Evolutionary conservation across 192 early-diverging fungal species (phyloP).

Genomic region (Fimicolochytrium jonesii): DNA sequence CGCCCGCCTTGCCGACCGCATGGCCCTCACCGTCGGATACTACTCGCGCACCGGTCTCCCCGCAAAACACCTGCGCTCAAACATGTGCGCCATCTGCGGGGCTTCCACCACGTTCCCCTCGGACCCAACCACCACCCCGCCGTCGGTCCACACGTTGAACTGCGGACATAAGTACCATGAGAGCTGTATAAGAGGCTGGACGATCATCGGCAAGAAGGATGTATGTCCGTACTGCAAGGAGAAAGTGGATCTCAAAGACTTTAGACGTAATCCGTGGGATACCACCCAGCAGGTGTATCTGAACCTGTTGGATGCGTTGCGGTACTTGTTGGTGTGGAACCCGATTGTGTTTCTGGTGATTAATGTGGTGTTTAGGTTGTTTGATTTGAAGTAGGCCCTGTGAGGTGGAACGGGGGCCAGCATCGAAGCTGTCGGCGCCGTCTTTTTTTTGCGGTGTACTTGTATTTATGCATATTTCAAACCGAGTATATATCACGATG

Average conservation of each 20-base stretch:
- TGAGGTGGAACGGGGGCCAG: no score
- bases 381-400: conserved; percentile 44
- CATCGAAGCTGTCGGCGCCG: no score
- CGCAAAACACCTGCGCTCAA: conserved; percentile 41
- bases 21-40: conserved; percentile 47
- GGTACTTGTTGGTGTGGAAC: conserved; percentile 53
- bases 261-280: conserved; percentile 50
- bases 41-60: conserved; percentile 44
- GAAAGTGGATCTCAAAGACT: conserved; percentile 46
- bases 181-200: conserved; percentile 45
- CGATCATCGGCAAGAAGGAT: conserved; percentile 54
- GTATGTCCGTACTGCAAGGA: conserved; percentile 55
- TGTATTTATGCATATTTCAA: no score
- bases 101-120: conserved; percentile 26
- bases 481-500: no score
- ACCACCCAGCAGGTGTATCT: conserved; percentile 44
- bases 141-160: conserved; percentile 5
- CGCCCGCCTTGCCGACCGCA: conserved; percentile 46
- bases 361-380: conserved; percentile 43
- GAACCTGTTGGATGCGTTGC: conserved; percentile 44
- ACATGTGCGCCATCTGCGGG: conserved; percentile 53
- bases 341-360: conserved; percentile 47
- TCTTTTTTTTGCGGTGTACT: no score
- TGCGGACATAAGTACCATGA: conserved; percentile 48
- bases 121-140: no score